These are phyloP conservation scores for Centaurea solstitialis DNA, from an alignment of 129 eudicot genomes.

Conservation along the genomic window DNA sequence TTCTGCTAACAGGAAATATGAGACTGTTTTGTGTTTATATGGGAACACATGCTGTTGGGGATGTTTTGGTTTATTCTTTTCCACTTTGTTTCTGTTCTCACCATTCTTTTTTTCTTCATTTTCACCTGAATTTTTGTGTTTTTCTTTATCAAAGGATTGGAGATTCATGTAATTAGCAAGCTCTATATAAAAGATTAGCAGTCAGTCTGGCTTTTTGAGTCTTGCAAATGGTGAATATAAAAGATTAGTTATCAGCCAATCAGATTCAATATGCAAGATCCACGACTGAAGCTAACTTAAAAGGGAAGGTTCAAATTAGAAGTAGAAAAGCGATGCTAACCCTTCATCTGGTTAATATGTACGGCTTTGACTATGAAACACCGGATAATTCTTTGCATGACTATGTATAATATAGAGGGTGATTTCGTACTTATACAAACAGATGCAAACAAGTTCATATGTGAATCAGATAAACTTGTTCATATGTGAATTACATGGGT, in stretches of 20 bases:
- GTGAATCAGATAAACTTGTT: too few species aligned
- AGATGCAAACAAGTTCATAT: too few species aligned
- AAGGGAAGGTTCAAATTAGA: too few species aligned
- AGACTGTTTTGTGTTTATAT: conserved; percentile 27
- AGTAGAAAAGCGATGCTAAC: too few species aligned
- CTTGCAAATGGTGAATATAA: conserved; percentile 24
- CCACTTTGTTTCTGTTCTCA: conserved; percentile 25
- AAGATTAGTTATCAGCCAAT: background rate
- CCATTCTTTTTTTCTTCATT: conserved; percentile 27
- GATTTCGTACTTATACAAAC: too few species aligned
- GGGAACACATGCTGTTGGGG: conserved; percentile 14
- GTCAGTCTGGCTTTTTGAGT: conserved; percentile 11
- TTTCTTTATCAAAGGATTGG: conserved; percentile 26
- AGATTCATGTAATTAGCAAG: conserved; percentile 42
- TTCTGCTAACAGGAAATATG: conserved; percentile 30
- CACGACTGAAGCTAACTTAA: too few species aligned
- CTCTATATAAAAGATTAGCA: conserved; percentile 29
- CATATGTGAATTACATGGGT: too few species aligned
- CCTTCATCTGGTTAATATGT: too few species aligned
- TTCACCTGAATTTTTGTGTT: conserved; percentile 31
- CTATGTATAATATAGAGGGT: too few species aligned
- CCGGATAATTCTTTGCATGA: too few species aligned
- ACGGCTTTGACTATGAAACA: too few species aligned
- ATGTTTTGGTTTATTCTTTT: conserved; percentile 37
- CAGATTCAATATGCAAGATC: background rate